Conservation (phyloP, 179 eudicot genomes). For the Gypsophila paniculata region DNA sequence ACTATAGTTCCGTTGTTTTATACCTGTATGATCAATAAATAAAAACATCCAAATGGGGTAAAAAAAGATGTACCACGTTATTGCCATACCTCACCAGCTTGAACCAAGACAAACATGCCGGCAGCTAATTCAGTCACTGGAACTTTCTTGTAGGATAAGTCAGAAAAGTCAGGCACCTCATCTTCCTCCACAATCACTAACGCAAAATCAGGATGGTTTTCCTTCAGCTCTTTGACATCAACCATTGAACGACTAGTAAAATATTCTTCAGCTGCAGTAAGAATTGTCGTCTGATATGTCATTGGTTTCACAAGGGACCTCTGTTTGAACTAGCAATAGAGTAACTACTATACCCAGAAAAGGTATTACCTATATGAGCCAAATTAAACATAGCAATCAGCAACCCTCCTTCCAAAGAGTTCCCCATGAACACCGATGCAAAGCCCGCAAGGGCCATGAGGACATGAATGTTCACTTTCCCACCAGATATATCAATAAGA, state of each 20-base stretch:
- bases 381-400: conserved; percentile 96
- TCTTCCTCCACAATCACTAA: conserved; percentile 54
- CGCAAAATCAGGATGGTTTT: conserved; percentile 84
- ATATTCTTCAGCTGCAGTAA: conserved; percentile 86
- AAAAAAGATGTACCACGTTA: too few species aligned
- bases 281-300: conserved; percentile 20
- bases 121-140: conserved; percentile 76
- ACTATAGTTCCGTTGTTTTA: neutral
- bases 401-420: conserved; percentile 88
- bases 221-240: conserved; percentile 92
- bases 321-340: neutral
- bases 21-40: conserved; percentile 2
- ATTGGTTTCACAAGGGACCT: neutral
- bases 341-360: neutral
- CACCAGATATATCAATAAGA: conserved; percentile 71
- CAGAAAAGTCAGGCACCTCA: conserved; percentile 52
- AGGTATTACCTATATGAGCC: conserved; percentile 79
- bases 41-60: neutral
- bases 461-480: conserved; percentile 92
- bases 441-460: conserved; percentile 95
- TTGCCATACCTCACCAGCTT: conserved; percentile 95
- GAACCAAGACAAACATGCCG: conserved; percentile 84
- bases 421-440: conserved; percentile 93
- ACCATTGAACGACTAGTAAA: conserved; percentile 91
- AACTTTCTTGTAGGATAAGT: conserved; percentile 57